A percentile compares a stretch with the other conserved stretches of the same genome.
phyloP scores from a whole-genome alignment of 164 flowering plant species.

The Piper betle region DNA sequence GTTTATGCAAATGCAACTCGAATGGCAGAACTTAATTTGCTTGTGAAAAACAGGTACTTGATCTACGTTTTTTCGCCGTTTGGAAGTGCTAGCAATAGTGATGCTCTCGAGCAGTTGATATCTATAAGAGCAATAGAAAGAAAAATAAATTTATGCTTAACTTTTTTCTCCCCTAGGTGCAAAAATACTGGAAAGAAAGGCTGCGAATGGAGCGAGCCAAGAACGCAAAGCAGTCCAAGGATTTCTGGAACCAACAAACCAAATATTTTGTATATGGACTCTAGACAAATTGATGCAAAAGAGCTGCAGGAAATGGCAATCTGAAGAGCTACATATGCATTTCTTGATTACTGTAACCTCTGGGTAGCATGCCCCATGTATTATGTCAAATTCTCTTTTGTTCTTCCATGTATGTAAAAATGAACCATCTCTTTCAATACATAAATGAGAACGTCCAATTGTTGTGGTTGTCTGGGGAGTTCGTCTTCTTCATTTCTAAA shows the following conservation, averaged over 20 bases:
- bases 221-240: constrained; percentile 43
- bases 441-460: no score
- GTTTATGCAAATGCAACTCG: constrained; percentile 48
- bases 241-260: constrained; percentile 62
- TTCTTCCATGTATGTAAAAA: no score
- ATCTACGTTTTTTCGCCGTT: constrained; percentile 1
- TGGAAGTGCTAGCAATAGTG: no score
- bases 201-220: constrained; percentile 33
- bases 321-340: no score
- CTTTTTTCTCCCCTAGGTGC: constrained; percentile 17
- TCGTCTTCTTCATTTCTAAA: no score
- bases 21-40: constrained; percentile 51
- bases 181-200: constrained; percentile 63
- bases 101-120: no score
- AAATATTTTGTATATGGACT: constrained; percentile 31
- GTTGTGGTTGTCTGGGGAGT: no score
- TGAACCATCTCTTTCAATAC: no score
- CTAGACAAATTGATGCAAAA: background rate
- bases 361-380: no score
- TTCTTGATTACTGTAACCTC: no score
- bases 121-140: background rate
- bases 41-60: constrained; percentile 45
- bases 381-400: no score
- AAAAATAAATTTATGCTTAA: background rate
- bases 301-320: background rate